Conservation (phyloP, 2,329 filamentous ascomycete genomes). For the Hymenoscyphus repandus region DNA sequence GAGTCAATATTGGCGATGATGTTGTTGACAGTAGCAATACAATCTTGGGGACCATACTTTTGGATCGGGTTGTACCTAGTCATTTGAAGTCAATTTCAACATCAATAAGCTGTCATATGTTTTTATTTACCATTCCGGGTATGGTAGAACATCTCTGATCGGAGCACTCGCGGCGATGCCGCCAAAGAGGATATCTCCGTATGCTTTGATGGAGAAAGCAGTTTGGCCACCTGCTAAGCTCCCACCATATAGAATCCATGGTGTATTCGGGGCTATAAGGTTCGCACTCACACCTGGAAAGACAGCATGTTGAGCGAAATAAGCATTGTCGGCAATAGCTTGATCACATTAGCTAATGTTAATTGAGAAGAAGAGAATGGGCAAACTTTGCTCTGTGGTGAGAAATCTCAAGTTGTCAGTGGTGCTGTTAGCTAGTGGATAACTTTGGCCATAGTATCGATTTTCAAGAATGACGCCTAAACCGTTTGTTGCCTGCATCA, state of each 20-base stretch:
- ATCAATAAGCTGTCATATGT: background rate
- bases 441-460: constrained; percentile 45
- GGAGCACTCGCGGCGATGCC: constrained; percentile 45
- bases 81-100: background rate
- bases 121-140: constrained; percentile 40
- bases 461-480: constrained; percentile 50
- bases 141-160: constrained; percentile 37
- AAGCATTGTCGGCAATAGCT: constrained; percentile 45
- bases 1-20: constrained; percentile 46
- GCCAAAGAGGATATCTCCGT: constrained; percentile 41
- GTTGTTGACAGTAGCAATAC: constrained; percentile 42
- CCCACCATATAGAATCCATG: constrained; percentile 42
- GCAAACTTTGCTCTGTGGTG: constrained; percentile 43
- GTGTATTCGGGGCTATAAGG: constrained; percentile 40
- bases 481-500: constrained; percentile 49
- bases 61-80: constrained; percentile 39
- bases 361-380: background rate
- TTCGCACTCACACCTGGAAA: constrained; percentile 39
- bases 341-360: constrained; percentile 1
- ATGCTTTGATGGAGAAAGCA: constrained; percentile 40
- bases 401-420: constrained; percentile 45
- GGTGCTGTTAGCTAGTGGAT: constrained; percentile 41
- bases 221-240: constrained; percentile 40
- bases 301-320: constrained; percentile 43
- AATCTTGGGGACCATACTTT: constrained; percentile 44